phyloP scores from a whole-genome alignment of 352 stramenopile genomes.

The Globisporangium megalacanthum region DNA sequence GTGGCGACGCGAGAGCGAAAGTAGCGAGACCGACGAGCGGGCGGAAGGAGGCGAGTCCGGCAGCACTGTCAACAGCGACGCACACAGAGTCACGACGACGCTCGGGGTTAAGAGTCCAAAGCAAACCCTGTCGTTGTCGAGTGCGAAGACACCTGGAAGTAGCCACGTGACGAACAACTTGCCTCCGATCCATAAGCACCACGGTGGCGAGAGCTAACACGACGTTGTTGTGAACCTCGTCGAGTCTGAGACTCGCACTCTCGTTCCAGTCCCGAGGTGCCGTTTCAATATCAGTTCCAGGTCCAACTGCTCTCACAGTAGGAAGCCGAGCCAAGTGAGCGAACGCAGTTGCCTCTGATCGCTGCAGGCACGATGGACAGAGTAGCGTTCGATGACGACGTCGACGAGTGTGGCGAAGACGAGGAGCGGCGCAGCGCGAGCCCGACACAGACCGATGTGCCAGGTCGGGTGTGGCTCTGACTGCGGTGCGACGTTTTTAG shows the following conservation, averaged over 20 bases:
- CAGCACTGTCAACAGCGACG: not conserved
- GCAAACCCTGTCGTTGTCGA: not conserved
- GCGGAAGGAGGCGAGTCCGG: not conserved
- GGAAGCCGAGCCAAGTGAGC: too few relatives aligned
- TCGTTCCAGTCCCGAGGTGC: too few relatives aligned
- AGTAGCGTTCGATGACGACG: conserved; percentile 2
- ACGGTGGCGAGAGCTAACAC: conserved; percentile 2
- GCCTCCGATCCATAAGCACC: conserved; percentile 13
- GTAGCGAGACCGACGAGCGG: conserved; percentile 1
- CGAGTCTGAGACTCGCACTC: not conserved
- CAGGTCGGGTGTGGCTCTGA: not conserved
- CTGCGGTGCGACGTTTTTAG: conserved; percentile 12
- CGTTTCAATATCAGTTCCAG: too few relatives aligned
- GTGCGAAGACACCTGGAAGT: not conserved
- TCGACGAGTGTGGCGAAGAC: conserved; percentile 7
- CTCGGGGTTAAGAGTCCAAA: conserved; percentile 3
- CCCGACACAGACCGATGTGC: conserved; percentile 26
- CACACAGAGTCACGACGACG: not conserved
- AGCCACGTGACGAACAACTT: conserved; percentile 8
- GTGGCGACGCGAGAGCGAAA: not conserved
- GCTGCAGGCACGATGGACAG: not conserved
- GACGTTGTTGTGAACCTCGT: not conserved
- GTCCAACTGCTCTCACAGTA: too few relatives aligned
- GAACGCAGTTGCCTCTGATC: too few relatives aligned
- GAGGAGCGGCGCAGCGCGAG: conserved; percentile 18